phyloP scores from a whole-genome alignment of 192 early-diverging fungal species.

The Funneliformis mosseae region DNA sequence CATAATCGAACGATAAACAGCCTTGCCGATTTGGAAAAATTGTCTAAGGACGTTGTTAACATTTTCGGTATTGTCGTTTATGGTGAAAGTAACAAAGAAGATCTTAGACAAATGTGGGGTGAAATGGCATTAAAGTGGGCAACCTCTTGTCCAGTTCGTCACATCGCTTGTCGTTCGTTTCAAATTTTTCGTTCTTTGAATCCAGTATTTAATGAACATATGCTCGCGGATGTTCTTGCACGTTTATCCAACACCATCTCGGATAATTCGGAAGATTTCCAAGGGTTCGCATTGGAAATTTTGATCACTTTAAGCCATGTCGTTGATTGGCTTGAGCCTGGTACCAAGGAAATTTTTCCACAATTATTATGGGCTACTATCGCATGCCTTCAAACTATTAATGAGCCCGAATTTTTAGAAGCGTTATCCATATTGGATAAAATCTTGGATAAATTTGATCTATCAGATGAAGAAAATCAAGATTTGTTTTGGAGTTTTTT shows the following conservation, averaged over 20 bases:
- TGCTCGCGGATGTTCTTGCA: conserved; percentile 76
- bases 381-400: conserved; percentile 69
- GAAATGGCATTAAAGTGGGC: conserved; percentile 82
- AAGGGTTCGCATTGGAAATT: conserved; percentile 81
- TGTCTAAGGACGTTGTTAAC: conserved; percentile 49
- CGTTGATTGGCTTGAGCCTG: conserved; percentile 54
- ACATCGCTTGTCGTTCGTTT: conserved; percentile 86
- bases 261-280: conserved; percentile 73
- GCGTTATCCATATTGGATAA: conserved; percentile 68
- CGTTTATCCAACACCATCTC: conserved; percentile 77
- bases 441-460: conserved; percentile 61
- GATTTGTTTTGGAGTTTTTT: conserved; percentile 60
- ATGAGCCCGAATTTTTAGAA: conserved; percentile 78
- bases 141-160: conserved; percentile 77
- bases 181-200: conserved; percentile 76
- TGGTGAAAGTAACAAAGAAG: conserved; percentile 44
- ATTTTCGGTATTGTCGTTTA: conserved; percentile 39
- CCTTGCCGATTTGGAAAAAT: conserved; percentile 52
- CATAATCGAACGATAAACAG: conserved; percentile 49
- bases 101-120: conserved; percentile 72
- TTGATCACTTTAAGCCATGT: conserved; percentile 68
- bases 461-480: conserved; percentile 48
- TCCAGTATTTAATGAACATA: conserved; percentile 70
- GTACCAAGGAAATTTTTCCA: conserved; percentile 66
- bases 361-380: conserved; percentile 83